Base-by-base conservation (phyloP, 2,329 filamentous ascomycete genomes). In the Cytospora mali region DNA sequence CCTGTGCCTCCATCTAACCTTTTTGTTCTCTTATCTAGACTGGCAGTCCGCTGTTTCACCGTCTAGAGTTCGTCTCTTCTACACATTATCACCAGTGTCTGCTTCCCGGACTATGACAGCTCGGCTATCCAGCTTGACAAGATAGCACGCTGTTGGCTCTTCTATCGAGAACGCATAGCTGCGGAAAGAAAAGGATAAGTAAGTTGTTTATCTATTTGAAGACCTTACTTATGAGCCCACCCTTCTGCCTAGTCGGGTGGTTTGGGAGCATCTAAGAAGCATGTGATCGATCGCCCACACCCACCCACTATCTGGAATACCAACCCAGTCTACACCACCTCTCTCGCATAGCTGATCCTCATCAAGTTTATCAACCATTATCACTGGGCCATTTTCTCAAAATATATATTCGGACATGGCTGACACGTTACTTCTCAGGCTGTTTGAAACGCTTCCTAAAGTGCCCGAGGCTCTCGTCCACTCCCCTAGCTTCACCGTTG, bases 391-490 rank as follows among this genome's bases (percentile, higher is more conserved):
- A 35, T 28, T 4, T 18, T 31, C 25, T 39, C 21, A n/a, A 4
- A 6, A 4, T 31, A n/a, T 55, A n/a, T 23, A n/a, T 16, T 7
- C 11, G 16, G 21, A 42, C 61, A 77, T 79, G 75, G 75, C 79
- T 80, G 76, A 81, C 71, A 71, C 72, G 48, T 63, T 80, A 55
- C 69, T 80, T 62, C 65, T 79, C 58, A 76, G 76, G 68, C 73
- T 74, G 69, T 74, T 76, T 42, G 74, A 76, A 67, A 71, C 75
- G 64, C 72, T 79, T 46, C 74, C 77, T 58, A 72, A 71, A 68
- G 71, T 78, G 23, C 76, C 33, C 72, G 71, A 68, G 71, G 78
- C 25, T 78, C 76, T 29, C 78, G 78, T 56, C 73, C 58, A 73
- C 75, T 71, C 71, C 75, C 65, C 71, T 72, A 69, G 57, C 71